Evolutionary conservation across 2,329 filamentous ascomycete species (phyloP).

Genomic region (Fusarium austroafricanum): DNA sequence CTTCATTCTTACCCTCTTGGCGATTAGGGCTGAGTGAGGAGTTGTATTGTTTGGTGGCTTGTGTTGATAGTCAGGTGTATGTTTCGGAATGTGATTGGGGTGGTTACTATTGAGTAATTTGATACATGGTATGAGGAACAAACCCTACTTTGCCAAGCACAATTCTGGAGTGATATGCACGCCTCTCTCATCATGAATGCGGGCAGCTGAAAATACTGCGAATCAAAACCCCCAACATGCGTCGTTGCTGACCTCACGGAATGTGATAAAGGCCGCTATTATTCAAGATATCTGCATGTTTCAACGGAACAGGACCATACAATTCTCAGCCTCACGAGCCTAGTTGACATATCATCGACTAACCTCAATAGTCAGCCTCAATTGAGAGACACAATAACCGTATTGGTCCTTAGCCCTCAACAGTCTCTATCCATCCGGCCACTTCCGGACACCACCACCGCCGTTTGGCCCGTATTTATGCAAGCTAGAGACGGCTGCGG

Average conservation of each 20-base stretch:
- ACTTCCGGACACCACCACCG: background rate
- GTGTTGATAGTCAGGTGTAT: background rate
- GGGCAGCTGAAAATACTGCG: background rate
- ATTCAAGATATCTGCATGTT: background rate
- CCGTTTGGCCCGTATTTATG: constrained; percentile 1
- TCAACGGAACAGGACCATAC: background rate
- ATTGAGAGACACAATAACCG: background rate
- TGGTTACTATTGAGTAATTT: no score
- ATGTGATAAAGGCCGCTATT: background rate
- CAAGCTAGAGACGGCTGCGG: constrained; percentile 14
- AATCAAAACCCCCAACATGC: background rate
- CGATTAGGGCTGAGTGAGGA: constrained; percentile 42
- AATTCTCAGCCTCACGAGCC: background rate
- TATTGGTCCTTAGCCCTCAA: background rate
- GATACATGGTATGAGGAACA: no score
- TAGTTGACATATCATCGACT: background rate
- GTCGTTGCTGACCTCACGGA: background rate
- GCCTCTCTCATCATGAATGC: background rate
- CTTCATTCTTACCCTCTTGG: constrained; percentile 56
- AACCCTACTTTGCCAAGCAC: no score
- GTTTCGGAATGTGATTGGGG: background rate
- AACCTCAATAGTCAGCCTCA: background rate
- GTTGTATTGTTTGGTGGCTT: no score
- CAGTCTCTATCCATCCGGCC: constrained; percentile 1
- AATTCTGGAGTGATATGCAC: background rate